These are phyloP conservation scores for Hypoxylon crocopeplum DNA, from an alignment of 495 filamentous ascomycete genomes.

Conservation along the genomic window DNA sequence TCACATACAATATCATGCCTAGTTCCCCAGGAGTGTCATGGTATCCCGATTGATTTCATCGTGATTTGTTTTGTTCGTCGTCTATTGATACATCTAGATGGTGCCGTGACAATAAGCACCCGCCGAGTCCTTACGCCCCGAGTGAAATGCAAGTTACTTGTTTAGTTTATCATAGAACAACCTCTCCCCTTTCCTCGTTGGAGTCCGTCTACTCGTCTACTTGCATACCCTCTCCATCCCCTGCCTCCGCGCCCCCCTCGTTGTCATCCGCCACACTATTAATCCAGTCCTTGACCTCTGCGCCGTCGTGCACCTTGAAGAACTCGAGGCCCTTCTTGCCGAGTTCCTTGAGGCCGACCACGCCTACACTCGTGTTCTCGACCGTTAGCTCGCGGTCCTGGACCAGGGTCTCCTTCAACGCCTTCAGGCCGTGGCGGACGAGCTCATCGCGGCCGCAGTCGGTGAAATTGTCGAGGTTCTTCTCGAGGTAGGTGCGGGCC, in stretches of 20 bases:
- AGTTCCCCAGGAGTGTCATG: no score
- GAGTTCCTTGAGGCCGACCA: constrained; percentile 71
- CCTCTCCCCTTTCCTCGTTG: no score
- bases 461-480: constrained; percentile 83
- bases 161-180: not conserved
- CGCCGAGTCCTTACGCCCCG: constrained; percentile 28
- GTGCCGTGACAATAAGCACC: constrained; percentile 20
- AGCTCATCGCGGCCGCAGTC: constrained; percentile 79
- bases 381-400: constrained; percentile 98
- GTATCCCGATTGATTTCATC: constrained; percentile 25
- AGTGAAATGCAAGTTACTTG: constrained; percentile 29
- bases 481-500: constrained; percentile 94
- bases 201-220: constrained; percentile 63
- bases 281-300: constrained; percentile 80
- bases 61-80: constrained; percentile 28
- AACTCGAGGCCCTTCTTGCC: constrained; percentile 67
- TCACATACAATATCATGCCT: no score
- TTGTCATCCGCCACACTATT: constrained; percentile 68
- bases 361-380: constrained; percentile 91
- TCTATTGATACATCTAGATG: constrained; percentile 40
- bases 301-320: constrained; percentile 92
- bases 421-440: constrained; percentile 85
- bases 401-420: constrained; percentile 91
- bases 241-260: constrained; percentile 56
- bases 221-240: constrained; percentile 72